Percentiles rank a stretch among this genome's conserved stretches.
These are phyloP conservation scores for Gigaspora rosea DNA, from an alignment of 192 early-diverging fungal species.

Conservation along the genomic window DNA sequence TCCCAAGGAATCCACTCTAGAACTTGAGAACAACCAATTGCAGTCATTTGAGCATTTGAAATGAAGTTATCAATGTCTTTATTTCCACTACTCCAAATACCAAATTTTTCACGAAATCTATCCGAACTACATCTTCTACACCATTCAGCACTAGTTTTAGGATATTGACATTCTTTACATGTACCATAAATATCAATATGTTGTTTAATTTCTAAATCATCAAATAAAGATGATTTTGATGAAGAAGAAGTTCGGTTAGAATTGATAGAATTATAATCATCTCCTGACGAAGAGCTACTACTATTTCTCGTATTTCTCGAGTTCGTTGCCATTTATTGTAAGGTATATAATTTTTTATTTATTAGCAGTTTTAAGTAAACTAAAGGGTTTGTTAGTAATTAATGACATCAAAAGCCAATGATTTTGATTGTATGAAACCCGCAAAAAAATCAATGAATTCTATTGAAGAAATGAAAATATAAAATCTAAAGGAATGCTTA, in stretches of 20 bases:
- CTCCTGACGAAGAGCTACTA: not conserved
- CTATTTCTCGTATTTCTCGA: not conserved
- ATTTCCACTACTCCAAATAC: slow-evolving; percentile 20
- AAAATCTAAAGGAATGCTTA: no score
- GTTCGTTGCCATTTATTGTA: not conserved
- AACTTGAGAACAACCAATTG: not conserved
- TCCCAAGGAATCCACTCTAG: slow-evolving; percentile 32
- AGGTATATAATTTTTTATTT: no score
- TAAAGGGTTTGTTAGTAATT: no score
- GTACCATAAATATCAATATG: slow-evolving; percentile 8
- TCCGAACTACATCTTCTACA: slow-evolving; percentile 19
- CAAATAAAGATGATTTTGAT: not conserved
- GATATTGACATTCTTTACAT: slow-evolving; percentile 24
- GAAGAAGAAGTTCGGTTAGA: not conserved
- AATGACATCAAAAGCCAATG: no score
- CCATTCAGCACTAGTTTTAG: slow-evolving; percentile 19
- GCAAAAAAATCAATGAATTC: no score
- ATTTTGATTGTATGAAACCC: no score
- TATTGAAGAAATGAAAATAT: no score
- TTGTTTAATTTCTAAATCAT: slow-evolving; percentile 10
- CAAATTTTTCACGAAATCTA: not conserved
- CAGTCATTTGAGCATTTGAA: not conserved
- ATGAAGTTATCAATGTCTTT: slow-evolving; percentile 26
- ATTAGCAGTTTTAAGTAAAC: no score
- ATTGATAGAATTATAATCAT: not conserved